Evolutionary conservation across 352 stramenopile species (phyloP).

Genomic region (Chrysophaeum taylorii): DNA sequence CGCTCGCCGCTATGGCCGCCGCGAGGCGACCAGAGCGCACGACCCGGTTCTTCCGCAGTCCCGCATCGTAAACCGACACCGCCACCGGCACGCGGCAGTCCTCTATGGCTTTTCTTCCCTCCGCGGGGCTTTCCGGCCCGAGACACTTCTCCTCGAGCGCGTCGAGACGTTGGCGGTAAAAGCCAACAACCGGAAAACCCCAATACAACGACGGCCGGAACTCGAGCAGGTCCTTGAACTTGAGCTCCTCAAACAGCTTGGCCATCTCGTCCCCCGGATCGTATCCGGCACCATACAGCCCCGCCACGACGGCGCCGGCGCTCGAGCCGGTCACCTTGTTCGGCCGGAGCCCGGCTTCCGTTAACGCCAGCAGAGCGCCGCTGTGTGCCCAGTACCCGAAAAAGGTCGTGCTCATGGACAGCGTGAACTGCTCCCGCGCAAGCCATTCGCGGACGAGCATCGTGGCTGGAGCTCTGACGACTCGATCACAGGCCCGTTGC

Average conservation of each 20-base stretch:
- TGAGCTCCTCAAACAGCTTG: neutral
- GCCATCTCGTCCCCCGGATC: neutral
- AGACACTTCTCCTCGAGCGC: neutral
- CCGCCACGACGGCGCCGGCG: neutral
- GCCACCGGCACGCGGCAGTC: neutral
- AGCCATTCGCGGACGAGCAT: neutral
- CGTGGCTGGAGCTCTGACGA: too few species aligned
- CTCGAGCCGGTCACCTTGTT: neutral
- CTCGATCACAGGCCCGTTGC: too few species aligned
- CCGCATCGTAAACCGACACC: neutral
- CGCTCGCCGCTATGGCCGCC: neutral
- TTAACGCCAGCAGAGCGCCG: neutral
- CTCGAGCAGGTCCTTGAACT: neutral
- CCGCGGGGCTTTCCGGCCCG: too few species aligned
- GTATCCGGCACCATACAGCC: neutral
- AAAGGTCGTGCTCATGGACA: neutral
- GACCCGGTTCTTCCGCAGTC: neutral
- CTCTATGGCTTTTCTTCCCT: neutral
- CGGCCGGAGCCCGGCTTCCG: neutral
- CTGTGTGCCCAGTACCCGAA: neutral
- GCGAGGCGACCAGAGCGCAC: neutral
- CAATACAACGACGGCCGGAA: neutral
- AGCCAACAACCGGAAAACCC: neutral
- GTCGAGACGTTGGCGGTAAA: neutral
- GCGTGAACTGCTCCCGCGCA: neutral